Evolutionary conservation across 179 eudicot genomes (phyloP).

Genomic region (Silene vulgaris): DNA sequence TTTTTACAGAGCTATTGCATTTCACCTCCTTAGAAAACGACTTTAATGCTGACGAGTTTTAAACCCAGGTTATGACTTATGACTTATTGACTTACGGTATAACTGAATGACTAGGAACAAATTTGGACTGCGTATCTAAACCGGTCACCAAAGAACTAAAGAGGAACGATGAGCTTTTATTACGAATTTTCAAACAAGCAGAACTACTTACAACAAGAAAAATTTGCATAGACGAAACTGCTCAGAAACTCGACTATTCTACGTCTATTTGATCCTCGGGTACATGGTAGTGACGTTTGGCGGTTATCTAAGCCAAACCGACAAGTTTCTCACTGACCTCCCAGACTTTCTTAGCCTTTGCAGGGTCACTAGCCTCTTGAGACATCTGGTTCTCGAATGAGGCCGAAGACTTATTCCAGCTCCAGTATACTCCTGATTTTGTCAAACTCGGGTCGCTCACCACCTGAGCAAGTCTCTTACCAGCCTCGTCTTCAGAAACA

Average conservation of each 20-base stretch:
- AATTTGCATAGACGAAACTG: slow-evolving; percentile 14
- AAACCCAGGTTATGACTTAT: not conserved
- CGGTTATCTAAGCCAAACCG: slow-evolving; percentile 48
- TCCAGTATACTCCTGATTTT: slow-evolving; percentile 87
- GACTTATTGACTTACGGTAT: too few relatives aligned
- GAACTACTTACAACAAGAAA: slow-evolving; percentile 24
- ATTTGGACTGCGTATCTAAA: too few relatives aligned
- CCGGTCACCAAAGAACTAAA: not conserved
- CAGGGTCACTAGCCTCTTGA: slow-evolving; percentile 69
- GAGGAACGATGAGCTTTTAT: slow-evolving; percentile 12
- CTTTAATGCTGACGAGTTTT: not conserved
- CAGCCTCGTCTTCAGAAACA: slow-evolving; percentile 77
- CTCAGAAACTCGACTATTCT: not conserved
- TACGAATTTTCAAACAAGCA: slow-evolving; percentile 14
- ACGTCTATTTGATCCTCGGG: slow-evolving; percentile 8
- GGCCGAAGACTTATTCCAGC: slow-evolving; percentile 74
- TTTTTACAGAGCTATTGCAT: too few relatives aligned
- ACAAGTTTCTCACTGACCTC: slow-evolving; percentile 76
- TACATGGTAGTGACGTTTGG: slow-evolving; percentile 6
- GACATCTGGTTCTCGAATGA: slow-evolving; percentile 76
- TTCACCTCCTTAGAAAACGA: not conserved
- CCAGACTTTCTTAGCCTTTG: slow-evolving; percentile 71
- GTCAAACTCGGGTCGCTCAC: slow-evolving; percentile 68
- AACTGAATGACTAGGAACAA: too few relatives aligned
- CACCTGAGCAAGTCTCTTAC: slow-evolving; percentile 75